Evolutionary conservation across 345 rosid species (phyloP).

Genomic region (Corymbia maculata): DNA sequence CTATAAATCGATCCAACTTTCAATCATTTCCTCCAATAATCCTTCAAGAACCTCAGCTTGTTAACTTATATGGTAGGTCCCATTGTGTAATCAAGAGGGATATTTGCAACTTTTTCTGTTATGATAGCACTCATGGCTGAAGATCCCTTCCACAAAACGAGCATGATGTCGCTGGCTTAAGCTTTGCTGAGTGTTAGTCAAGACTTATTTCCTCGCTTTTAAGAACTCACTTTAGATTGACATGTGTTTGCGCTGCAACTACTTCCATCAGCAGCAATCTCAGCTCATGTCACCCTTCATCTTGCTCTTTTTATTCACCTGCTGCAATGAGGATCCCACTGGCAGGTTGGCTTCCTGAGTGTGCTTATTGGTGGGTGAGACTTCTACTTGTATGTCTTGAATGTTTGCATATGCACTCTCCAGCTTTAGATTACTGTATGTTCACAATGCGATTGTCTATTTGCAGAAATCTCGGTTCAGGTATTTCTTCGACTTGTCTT

Average conservation of each 20-base stretch:
- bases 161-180: not conserved
- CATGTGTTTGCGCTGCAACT: not conserved
- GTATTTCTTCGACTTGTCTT: not conserved
- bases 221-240: not conserved
- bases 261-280: not conserved
- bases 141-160: not conserved
- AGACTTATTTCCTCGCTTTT: not conserved
- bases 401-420: not conserved
- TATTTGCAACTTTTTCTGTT: no score
- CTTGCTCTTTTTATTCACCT: not conserved
- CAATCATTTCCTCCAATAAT: not conserved
- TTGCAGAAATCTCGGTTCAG: not conserved
- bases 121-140: no score
- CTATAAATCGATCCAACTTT: not conserved
- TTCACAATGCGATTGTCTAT: not conserved
- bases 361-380: not conserved
- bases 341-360: not conserved
- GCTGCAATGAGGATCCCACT: not conserved
- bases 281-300: not conserved
- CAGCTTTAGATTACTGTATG: not conserved
- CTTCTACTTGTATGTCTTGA: not conserved
- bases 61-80: not conserved
- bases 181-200: not conserved
- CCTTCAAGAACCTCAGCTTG: not conserved
- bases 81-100: not conserved